These are phyloP conservation scores for Lenzites betulinus DNA, from an alignment of 768 basidiomycete species.

Conservation along the genomic window DNA sequence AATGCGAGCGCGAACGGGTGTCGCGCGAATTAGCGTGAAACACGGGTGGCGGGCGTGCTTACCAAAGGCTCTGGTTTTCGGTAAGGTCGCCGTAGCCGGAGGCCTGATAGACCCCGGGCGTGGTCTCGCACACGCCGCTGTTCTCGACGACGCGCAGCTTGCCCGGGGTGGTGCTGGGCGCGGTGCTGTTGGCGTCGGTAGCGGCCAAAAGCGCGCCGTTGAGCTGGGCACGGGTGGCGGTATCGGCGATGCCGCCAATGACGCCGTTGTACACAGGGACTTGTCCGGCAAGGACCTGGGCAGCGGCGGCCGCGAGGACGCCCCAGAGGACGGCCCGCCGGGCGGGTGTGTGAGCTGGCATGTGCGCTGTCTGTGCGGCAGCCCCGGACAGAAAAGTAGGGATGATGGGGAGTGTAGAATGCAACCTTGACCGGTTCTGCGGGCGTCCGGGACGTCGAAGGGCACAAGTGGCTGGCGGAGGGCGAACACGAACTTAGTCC, in stretches of 20 bases:
- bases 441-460: too few relatives aligned
- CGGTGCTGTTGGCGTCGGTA: slow-evolving; percentile 2
- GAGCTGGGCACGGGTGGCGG: slow-evolving; percentile 2
- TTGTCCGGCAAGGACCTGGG: slow-evolving; percentile 38
- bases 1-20: neutral
- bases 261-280: slow-evolving; percentile 52
- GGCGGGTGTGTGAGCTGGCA: slow-evolving; percentile 18
- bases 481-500: slow-evolving; percentile 1
- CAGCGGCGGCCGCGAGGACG: slow-evolving; percentile 20
- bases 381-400: neutral
- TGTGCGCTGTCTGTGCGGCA: slow-evolving; percentile 4
- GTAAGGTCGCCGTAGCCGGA: slow-evolving; percentile 67
- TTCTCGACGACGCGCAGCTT: slow-evolving; percentile 59
- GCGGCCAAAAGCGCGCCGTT: slow-evolving; percentile 12
- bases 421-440: neutral
- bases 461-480: neutral
- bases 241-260: slow-evolving; percentile 46
- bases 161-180: slow-evolving; percentile 38
- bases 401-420: neutral
- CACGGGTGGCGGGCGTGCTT: slow-evolving; percentile 6
- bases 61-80: slow-evolving; percentile 59
- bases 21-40: neutral
- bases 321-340: slow-evolving; percentile 11
- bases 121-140: slow-evolving; percentile 66
- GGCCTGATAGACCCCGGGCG: slow-evolving; percentile 59